Evolutionary conservation across 768 basidiomycete species (phyloP).

Genomic region (Russula brevipes): DNA sequence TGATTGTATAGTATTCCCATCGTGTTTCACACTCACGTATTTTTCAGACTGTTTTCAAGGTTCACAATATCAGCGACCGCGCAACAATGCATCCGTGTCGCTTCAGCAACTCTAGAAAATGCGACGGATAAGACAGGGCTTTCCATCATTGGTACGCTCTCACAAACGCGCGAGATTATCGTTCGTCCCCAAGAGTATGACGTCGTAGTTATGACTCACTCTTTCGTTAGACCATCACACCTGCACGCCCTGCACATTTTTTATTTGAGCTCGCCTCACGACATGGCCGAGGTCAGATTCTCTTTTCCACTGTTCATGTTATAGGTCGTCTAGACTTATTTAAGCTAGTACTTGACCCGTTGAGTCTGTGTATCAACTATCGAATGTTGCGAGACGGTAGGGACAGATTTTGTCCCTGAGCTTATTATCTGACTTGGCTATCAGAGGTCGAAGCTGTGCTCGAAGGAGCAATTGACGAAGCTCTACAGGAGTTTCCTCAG

Average conservation of each 20-base stretch:
- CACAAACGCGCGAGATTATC: conserved; percentile 43
- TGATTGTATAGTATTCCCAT: conserved; percentile 31
- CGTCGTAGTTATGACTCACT: conserved; percentile 4
- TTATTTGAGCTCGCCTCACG: conserved; percentile 72
- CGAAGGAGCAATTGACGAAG: conserved; percentile 42
- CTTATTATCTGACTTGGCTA: background rate
- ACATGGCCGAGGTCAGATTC: conserved; percentile 50
- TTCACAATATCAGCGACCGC: conserved; percentile 85
- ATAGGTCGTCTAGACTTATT: background rate
- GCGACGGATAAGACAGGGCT: conserved; percentile 45
- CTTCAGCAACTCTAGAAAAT: conserved; percentile 49
- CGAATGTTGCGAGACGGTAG: conserved; percentile 79
- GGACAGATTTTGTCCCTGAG: conserved; percentile 8
- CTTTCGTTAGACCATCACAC: conserved; percentile 63
- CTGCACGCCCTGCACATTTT: conserved; percentile 68
- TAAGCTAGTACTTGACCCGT: conserved; percentile 51
- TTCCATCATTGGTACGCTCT: conserved; percentile 46
- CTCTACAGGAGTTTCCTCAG: conserved; percentile 36
- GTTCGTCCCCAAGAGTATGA: conserved; percentile 35
- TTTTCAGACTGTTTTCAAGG: conserved; percentile 73
- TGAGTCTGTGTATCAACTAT: conserved; percentile 65
- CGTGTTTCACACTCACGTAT: conserved; percentile 2
- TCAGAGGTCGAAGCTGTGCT: conserved; percentile 67
- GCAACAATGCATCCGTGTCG: conserved; percentile 73
- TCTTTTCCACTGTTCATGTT: conserved; percentile 15